These are phyloP conservation scores for Magnaporthiopsis rhizophila DNA, from an alignment of 2,329 filamentous ascomycete species.

Conservation along the genomic window DNA sequence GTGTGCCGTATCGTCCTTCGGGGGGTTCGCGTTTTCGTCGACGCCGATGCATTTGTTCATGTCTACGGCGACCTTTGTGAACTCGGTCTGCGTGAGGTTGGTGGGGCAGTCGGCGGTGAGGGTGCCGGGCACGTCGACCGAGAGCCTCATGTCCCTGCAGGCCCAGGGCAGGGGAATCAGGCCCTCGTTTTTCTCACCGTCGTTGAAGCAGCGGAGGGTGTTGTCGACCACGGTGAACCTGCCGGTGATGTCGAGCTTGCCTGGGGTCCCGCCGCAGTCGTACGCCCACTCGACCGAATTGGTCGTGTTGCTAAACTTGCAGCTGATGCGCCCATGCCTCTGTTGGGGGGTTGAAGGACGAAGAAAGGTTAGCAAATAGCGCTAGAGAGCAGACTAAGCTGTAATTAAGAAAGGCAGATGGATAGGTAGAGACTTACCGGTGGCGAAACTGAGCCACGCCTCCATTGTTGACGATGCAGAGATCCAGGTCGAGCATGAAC, in stretches of 20 bases:
- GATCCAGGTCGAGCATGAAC: neutral
- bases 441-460: neutral
- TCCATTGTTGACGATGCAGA: neutral
- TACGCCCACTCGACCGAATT: neutral
- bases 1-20: neutral
- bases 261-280: neutral
- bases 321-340: neutral
- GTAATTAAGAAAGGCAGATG: no score
- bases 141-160: constrained; percentile 1
- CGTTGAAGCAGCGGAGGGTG: neutral
- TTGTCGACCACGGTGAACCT: neutral
- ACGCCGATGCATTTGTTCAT: constrained; percentile 4
- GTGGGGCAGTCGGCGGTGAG: constrained; percentile 1
- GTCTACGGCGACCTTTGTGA: neutral
- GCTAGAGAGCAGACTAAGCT: neutral
- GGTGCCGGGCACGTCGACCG: neutral
- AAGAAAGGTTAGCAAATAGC: neutral
- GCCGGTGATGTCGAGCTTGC: neutral
- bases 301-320: constrained; percentile 1
- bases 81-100: neutral
- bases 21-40: neutral
- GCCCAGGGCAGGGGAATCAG: constrained; percentile 1
- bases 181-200: no score
- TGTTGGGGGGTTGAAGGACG: no score
- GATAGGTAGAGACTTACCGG: neutral